Evolutionary conservation across 768 basidiomycete genomes (phyloP).

Genomic region (Suillus spraguei): DNA sequence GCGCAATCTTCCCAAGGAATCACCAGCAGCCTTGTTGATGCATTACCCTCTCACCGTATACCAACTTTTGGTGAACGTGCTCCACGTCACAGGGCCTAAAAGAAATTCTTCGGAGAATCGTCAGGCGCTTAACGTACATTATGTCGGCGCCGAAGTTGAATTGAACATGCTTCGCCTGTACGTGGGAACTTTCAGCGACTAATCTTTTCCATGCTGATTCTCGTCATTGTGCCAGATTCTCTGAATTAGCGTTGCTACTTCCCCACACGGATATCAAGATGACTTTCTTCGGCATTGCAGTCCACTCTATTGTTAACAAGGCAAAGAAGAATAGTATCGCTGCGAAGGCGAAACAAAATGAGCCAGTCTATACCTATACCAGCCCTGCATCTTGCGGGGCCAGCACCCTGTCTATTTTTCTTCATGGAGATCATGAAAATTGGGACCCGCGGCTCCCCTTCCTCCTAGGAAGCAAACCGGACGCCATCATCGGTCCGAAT

Average conservation of each 20-base stretch:
- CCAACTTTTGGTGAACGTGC: conserved; percentile 36
- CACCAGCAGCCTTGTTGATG: conserved; percentile 46
- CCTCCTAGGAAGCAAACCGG: conserved; percentile 29
- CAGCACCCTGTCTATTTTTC: conserved; percentile 41
- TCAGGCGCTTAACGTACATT: conserved; percentile 36
- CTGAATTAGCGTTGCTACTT: conserved; percentile 46
- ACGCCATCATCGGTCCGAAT: conserved; percentile 45
- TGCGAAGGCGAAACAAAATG: conserved; percentile 29
- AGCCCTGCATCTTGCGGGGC: conserved; percentile 40
- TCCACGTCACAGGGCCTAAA: conserved; percentile 32
- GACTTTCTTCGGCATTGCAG: conserved; percentile 40
- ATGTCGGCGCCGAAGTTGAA: conserved; percentile 43
- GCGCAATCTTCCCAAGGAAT: conserved; percentile 44
- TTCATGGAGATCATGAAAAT: conserved; percentile 31
- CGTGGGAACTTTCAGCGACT: conserved; percentile 17
- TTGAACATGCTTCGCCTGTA: conserved; percentile 44
- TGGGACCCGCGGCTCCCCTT: conserved; percentile 29
- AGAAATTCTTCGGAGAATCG: conserved; percentile 23
- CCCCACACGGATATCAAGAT: conserved; percentile 48
- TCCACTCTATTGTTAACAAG: conserved; percentile 33
- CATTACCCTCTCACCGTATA: conserved; percentile 47
- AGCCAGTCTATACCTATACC: conserved; percentile 37
- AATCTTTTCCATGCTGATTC: neutral
- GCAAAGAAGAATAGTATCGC: conserved; percentile 35
- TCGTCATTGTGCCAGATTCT: conserved; percentile 36